Evolutionary conservation across 805 yeast genomes (phyloP).

Genomic region (Wickerhamomyces strasburgensis): DNA sequence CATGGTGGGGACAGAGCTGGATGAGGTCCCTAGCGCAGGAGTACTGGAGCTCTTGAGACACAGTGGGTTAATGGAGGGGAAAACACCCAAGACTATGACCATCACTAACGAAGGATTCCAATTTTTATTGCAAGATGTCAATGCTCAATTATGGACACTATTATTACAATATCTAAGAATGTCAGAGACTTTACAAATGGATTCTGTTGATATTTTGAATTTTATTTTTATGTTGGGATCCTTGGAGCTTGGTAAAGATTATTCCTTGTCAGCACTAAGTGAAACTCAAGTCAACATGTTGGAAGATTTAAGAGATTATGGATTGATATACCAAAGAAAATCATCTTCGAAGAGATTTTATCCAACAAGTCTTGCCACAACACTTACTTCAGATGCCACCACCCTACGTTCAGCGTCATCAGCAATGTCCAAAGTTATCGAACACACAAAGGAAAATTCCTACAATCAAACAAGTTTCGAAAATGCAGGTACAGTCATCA

Average conservation of each 20-base stretch:
- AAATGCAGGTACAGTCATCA: conserved; percentile 65
- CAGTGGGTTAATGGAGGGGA: conserved; percentile 84
- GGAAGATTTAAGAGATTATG: conserved; percentile 87
- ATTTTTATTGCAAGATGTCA: conserved; percentile 85
- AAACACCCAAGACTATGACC: conserved; percentile 37
- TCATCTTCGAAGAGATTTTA: conserved; percentile 63
- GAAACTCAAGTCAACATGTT: conserved; percentile 82
- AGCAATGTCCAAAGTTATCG: conserved; percentile 66
- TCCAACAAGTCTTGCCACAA: conserved; percentile 88
- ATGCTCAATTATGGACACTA: conserved; percentile 92
- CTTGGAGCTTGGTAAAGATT: conserved; percentile 83
- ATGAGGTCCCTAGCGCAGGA: conserved; percentile 69
- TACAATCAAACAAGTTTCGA: conserved; percentile 17
- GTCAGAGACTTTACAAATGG: conserved; percentile 83
- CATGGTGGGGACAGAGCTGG: conserved; percentile 90
- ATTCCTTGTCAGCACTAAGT: conserved; percentile 63
- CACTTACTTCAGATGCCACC: conserved; percentile 78
- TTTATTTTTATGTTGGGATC: conserved; percentile 93
- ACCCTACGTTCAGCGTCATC: conserved; percentile 68
- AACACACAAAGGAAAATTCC: conserved; percentile 25
- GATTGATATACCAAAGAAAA: conserved; percentile 70
- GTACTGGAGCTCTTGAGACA: conserved; percentile 71
- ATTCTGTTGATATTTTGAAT: conserved; percentile 91
- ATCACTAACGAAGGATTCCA: conserved; percentile 94
- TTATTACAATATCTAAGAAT: conserved; percentile 80